A percentile compares a stretch with the other conserved stretches of the same genome.
Conservation (phyloP, 2,329 filamentous ascomycete genomes). For the Fusarium hostae region DNA sequence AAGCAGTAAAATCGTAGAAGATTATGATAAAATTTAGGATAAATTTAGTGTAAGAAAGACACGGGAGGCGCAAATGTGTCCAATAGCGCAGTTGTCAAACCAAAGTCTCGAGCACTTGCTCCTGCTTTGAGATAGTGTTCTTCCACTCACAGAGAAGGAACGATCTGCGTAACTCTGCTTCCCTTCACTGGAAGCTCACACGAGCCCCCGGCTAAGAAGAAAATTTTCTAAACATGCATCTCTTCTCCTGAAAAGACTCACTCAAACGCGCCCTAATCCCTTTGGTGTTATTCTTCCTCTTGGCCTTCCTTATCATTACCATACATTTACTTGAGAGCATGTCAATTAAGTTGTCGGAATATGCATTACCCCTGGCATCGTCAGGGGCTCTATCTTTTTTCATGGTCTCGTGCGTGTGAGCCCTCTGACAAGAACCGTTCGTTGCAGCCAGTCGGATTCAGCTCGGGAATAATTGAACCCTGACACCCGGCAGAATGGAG, state of each 20-base stretch:
- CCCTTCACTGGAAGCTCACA: neutral
- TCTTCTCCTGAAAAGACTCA: neutral
- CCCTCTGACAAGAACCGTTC: conserved; percentile 33
- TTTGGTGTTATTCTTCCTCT: conserved; percentile 9
- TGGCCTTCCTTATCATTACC: conserved; percentile 25
- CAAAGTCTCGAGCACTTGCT: neutral
- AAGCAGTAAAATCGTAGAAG: neutral
- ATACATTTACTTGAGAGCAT: conserved; percentile 32
- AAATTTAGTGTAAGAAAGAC: neutral
- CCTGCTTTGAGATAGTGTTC: neutral
- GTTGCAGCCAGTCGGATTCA: conserved; percentile 21
- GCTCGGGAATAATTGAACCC: conserved; percentile 38
- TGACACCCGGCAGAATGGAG: conserved; percentile 32
- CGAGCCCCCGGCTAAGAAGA: neutral
- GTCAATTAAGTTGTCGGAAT: conserved; percentile 20
- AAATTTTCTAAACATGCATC: neutral
- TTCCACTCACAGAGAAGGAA: neutral
- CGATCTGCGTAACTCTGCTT: neutral
- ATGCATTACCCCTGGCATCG: conserved; percentile 28
- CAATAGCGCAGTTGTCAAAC: neutral
- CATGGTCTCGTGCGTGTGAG: conserved; percentile 21
- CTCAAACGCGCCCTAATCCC: neutral
- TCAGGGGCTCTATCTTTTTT: conserved; percentile 19
- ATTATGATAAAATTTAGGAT: neutral
- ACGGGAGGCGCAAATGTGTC: neutral